A percentile compares a stretch with the other conserved stretches of the same genome.
phyloP scores from a whole-genome alignment of 768 basidiomycete genomes.

The Termitomyces sp. region DNA sequence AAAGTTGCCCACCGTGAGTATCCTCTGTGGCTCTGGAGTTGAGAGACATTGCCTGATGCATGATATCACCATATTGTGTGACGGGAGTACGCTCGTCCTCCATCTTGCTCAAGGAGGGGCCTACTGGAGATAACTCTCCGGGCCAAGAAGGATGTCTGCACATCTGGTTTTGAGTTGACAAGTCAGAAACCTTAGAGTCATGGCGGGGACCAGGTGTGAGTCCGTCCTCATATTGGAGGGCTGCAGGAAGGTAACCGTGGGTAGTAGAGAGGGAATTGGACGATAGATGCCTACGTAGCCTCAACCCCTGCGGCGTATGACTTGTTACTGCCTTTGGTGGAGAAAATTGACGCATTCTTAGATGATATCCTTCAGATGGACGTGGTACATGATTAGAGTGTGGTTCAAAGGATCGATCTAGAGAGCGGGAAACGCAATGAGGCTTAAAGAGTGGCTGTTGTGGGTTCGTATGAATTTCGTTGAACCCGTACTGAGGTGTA shows the following conservation, averaged over 20 bases:
- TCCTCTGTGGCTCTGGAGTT: constrained; percentile 8
- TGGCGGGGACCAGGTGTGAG: constrained; percentile 3
- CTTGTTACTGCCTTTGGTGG: constrained; percentile 1
- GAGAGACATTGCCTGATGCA: not conserved
- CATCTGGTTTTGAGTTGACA: not conserved
- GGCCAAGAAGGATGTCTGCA: constrained; percentile 6
- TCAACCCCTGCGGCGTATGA: not conserved
- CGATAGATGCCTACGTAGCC: not conserved
- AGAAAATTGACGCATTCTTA: constrained; percentile 1
- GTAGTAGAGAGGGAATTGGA: not conserved
- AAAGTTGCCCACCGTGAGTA: constrained; percentile 23
- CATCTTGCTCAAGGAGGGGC: not conserved
- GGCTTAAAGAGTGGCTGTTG: constrained; percentile 1
- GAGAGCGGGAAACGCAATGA: not conserved
- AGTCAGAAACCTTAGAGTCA: not conserved
- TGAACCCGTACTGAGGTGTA: constrained; percentile 2
- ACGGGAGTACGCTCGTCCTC: constrained; percentile 19
- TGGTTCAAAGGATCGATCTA: constrained; percentile 1
- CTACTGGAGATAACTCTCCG: constrained; percentile 10
- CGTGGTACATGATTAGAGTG: not conserved
- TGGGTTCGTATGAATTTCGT: not conserved
- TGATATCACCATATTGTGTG: constrained; percentile 5
- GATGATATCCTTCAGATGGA: constrained; percentile 1
- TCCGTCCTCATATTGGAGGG: not conserved
- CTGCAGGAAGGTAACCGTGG: not conserved